Base-by-base conservation (phyloP, 192 early-diverging fungal species). In the Coemansia sp. region DNA sequence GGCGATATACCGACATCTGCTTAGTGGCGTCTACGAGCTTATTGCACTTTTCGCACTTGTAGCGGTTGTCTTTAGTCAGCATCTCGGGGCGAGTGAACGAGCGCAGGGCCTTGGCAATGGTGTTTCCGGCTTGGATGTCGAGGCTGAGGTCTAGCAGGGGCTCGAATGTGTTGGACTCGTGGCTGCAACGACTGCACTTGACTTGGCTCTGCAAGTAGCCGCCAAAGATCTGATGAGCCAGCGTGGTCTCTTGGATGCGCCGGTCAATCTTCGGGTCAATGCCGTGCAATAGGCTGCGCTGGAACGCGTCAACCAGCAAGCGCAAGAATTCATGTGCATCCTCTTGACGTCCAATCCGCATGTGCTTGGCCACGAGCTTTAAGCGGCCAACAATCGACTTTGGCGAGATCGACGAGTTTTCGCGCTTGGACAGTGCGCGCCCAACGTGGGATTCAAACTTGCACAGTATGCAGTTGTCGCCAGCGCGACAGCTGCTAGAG, bases 301-400 rank as follows among this genome's bases (percentile, higher is more conserved):
- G 91, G 47, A 92, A 85, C 27, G 88, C 82, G 42, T 91, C 90
- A n/a, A 94, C 65, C 22, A 94, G 74, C 40, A 85, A 77, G 33
- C 92, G 83, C 36, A 94, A 82, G 69, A 96, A 96, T 78, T 97
- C 95, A 71, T 97, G 94, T 11, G 95, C 88, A 67, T 97, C 95
- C 64, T 96, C 95, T 75, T 97, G 95, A 22, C 91, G 79, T 12
- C 93, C 93, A 5, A 92, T 69, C 18, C 89, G 82, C 78, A 97
- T 88, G 46, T 92, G 90, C 70, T 89, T 91, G 47, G 92, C 91
- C 18, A 97, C 88, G 62, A 84, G 85, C 79, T 89, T 84, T 33
- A 94, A 70, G 7, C 89, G 84, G 15, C 87, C 85, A 7, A 90
- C 89, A 65, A 94, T 89, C 9, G 76, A 59, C 33, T 88, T 91